These are phyloP conservation scores for Lagerstroemia speciosa DNA, from an alignment of 345 rosid species.

Conservation along the genomic window DNA sequence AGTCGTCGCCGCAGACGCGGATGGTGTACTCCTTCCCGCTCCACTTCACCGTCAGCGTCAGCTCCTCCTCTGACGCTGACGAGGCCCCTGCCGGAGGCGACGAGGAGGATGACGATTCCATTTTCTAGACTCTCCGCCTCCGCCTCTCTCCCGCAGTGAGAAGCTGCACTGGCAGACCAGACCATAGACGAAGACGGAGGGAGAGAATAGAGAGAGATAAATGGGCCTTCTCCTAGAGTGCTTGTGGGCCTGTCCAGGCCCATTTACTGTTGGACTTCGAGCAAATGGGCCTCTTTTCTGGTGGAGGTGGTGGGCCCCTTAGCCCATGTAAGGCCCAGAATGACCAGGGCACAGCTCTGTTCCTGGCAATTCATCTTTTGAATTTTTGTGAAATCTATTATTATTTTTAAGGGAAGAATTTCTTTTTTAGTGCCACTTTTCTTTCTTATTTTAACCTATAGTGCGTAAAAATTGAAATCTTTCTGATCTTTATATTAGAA, in stretches of 20 bases:
- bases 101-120: conserved; percentile 9
- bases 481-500: too few species aligned
- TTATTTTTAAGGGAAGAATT: too few species aligned
- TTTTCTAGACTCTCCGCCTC: not conserved
- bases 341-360: too few species aligned
- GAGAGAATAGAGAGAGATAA: not conserved
- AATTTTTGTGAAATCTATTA: too few species aligned
- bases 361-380: too few species aligned
- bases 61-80: conserved; percentile 57
- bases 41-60: conserved; percentile 78
- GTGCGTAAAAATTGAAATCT: too few species aligned
- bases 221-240: too few species aligned
- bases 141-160: not conserved
- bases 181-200: not conserved
- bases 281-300: not conserved
- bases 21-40: conserved; percentile 83
- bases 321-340: not conserved
- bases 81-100: conserved; percentile 21
- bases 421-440: too few species aligned
- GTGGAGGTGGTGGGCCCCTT: too few species aligned
- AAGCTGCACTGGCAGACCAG: too few species aligned
- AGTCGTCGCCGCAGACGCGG: conserved; percentile 80
- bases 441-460: too few species aligned
- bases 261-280: not conserved
- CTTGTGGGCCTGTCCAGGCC: not conserved